A percentile compares a stretch with the other conserved stretches of the same genome.
Evolutionary conservation across 257 asterid genomes (phyloP).

Genomic region (Dorcoceras hygrometricum): DNA sequence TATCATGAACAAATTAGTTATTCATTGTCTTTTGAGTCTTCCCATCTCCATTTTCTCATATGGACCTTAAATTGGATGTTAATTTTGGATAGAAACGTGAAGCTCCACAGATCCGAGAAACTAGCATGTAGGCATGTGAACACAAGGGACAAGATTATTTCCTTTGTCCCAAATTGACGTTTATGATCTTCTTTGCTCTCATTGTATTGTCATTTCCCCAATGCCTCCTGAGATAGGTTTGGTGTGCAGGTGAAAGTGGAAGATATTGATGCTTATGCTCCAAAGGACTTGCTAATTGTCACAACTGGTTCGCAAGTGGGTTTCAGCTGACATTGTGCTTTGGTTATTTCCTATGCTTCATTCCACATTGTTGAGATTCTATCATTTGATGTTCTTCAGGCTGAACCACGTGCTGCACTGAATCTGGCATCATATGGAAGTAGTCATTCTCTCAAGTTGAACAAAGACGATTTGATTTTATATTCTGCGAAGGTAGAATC

Average conservation of each 20-base stretch:
- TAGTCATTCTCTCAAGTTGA: conserved; percentile 90
- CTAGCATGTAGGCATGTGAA: neutral
- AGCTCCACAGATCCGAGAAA: neutral
- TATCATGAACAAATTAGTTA: neutral
- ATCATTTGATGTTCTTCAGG: conserved; percentile 53
- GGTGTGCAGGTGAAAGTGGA: conserved; percentile 76
- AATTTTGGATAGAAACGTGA: neutral
- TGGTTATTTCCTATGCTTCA: conserved; percentile 24
- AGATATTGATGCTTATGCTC: conserved; percentile 95
- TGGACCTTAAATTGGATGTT: neutral
- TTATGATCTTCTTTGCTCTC: conserved; percentile 17
- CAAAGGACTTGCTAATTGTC: conserved; percentile 93
- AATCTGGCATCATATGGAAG: conserved; percentile 98
- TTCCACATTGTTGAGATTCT: conserved; percentile 21
- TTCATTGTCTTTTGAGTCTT: neutral
- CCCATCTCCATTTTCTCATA: neutral
- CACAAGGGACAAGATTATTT: neutral
- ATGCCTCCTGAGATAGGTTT: conserved; percentile 27
- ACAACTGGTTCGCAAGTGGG: conserved; percentile 99
- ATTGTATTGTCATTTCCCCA: conserved; percentile 16
- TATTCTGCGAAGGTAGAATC: conserved; percentile 92
- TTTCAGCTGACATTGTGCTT: conserved; percentile 11
- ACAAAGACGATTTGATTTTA: conserved; percentile 78
- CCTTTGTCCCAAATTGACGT: neutral
- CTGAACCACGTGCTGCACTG: conserved; percentile 99